A percentile compares a stretch with the other conserved stretches of the same genome.
phyloP scores from a whole-genome alignment of 495 filamentous ascomycete genomes.

The Trichoderma gamsii region DNA sequence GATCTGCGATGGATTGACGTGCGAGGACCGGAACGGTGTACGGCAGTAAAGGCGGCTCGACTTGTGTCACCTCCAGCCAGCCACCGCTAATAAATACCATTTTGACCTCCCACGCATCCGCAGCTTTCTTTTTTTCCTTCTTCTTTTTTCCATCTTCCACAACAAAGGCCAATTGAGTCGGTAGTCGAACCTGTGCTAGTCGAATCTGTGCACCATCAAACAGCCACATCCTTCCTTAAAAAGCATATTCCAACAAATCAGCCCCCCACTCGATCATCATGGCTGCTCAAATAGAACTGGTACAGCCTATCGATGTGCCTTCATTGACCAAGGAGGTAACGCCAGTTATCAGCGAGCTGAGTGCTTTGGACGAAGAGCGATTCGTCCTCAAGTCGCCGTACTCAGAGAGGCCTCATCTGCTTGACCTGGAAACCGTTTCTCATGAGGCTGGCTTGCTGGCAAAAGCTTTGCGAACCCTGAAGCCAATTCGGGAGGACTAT shows the following conservation, averaged over 20 bases:
- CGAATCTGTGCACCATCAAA: neutral
- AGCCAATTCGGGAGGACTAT: conserved; percentile 59
- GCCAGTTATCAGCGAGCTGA: neutral
- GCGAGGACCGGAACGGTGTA: neutral
- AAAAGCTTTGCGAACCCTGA: conserved; percentile 57
- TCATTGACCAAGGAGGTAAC: neutral
- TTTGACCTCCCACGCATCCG: neutral
- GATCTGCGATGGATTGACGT: neutral
- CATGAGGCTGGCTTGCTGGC: conserved; percentile 61
- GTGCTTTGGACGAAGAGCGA: neutral
- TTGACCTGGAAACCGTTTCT: conserved; percentile 62
- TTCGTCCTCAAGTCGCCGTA: conserved; percentile 59
- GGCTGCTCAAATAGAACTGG: neutral
- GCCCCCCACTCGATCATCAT: neutral
- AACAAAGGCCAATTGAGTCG: neutral
- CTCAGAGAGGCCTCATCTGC: conserved; percentile 56
- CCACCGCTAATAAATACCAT: neutral
- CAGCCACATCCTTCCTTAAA: neutral
- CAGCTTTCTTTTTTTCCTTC: neutral
- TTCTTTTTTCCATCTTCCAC: neutral
- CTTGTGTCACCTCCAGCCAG: neutral
- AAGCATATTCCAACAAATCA: neutral
- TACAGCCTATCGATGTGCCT: neutral
- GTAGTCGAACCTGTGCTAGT: neutral
- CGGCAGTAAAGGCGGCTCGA: neutral